Conservation (phyloP, 2,329 filamentous ascomycete genomes). For the Pseudogymnoascus pannorum region DNA sequence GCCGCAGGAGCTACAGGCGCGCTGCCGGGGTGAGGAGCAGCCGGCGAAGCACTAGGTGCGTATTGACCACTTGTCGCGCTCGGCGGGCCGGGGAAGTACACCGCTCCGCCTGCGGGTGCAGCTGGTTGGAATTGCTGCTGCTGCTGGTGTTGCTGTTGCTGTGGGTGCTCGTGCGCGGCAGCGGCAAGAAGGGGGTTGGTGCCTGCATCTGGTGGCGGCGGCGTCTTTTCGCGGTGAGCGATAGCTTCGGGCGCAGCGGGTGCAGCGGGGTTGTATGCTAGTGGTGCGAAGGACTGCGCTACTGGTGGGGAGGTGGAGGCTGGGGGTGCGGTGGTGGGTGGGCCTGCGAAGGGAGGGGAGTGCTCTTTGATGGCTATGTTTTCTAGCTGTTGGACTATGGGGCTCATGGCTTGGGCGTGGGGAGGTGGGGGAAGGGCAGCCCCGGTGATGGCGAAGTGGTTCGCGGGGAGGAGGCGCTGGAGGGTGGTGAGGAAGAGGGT, state of each 20-base stretch:
- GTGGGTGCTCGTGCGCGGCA: conserved; percentile 48
- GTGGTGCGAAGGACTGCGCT: conserved; percentile 46
- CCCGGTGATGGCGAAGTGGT: conserved; percentile 56
- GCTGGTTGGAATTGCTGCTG: not conserved
- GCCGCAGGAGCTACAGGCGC: conserved; percentile 36
- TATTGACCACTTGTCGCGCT: conserved; percentile 15
- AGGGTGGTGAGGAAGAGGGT: conserved; percentile 62
- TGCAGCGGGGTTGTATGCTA: conserved; percentile 74
- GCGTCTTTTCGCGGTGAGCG: conserved; percentile 70
- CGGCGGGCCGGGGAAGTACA: conserved; percentile 35
- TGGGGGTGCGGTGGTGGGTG: conserved; percentile 21
- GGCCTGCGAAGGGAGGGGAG: conserved; percentile 25
- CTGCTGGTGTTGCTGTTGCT: conserved; percentile 14
- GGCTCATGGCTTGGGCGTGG: conserved; percentile 48
- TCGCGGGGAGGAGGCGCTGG: conserved; percentile 53
- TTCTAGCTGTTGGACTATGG: conserved; percentile 68
- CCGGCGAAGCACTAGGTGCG: conserved; percentile 11
- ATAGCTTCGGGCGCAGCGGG: conserved; percentile 68
- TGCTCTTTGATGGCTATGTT: conserved; percentile 55
- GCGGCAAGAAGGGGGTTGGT: conserved; percentile 52
- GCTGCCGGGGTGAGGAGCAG: not conserved
- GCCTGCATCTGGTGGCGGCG: conserved; percentile 60
- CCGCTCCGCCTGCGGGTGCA: not conserved
- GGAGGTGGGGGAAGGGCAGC: conserved; percentile 49
- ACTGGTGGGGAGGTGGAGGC: conserved; percentile 30